These are phyloP conservation scores for Diaporthe velutina DNA, from an alignment of 2,329 filamentous ascomycete genomes.

Conservation along the genomic window DNA sequence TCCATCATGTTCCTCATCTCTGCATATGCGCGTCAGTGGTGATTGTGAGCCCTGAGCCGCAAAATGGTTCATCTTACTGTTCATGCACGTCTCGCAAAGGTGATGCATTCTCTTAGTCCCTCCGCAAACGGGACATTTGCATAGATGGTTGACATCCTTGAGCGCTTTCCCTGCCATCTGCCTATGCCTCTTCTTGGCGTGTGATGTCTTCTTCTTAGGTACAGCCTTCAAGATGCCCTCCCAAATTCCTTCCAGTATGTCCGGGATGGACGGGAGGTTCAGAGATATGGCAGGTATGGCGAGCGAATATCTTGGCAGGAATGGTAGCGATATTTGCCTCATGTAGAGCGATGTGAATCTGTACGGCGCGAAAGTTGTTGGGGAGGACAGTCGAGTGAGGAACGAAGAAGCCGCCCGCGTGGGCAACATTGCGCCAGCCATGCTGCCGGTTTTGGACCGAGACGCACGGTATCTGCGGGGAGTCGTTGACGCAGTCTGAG, in stretches of 20 bases:
- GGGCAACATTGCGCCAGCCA: conserved; percentile 59
- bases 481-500: neutral
- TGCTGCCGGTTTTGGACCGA: conserved; percentile 46
- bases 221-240: conserved; percentile 92
- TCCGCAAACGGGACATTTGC: conserved; percentile 91
- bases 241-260: conserved; percentile 87
- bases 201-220: conserved; percentile 98
- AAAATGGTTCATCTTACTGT: conserved; percentile 69
- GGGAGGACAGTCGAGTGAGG: conserved; percentile 66
- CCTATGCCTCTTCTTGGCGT: conserved; percentile 93
- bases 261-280: conserved; percentile 70
- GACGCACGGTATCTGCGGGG: neutral
- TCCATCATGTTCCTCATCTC: conserved; percentile 40
- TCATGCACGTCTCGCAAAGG: conserved; percentile 88
- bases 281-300: conserved; percentile 72
- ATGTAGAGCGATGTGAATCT: conserved; percentile 59
- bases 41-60: neutral
- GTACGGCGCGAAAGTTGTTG: conserved; percentile 53
- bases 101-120: conserved; percentile 89
- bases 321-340: conserved; percentile 59
- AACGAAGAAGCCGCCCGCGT: conserved; percentile 56
- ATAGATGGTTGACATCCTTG: conserved; percentile 89
- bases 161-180: conserved; percentile 96
- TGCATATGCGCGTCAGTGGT: conserved; percentile 25
- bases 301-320: conserved; percentile 68